A percentile compares a stretch with the other conserved stretches of the same genome.
Evolutionary conservation across 495 filamentous ascomycete species (phyloP).

Genomic region (Annulohypoxylon moriforme): DNA sequence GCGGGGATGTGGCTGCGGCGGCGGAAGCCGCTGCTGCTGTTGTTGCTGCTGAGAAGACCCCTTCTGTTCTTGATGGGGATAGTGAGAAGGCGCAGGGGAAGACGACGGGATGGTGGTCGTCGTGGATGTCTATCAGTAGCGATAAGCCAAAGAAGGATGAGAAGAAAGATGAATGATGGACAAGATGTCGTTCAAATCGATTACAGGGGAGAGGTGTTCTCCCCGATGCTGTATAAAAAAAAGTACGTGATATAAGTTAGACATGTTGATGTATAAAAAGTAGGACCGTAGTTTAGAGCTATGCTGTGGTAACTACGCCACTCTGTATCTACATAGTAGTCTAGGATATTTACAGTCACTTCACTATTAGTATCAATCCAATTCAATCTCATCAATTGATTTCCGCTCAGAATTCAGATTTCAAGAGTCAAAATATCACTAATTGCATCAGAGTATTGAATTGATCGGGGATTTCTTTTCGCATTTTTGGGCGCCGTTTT

Average conservation of each 20-base stretch:
- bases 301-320: neutral
- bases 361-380: too few relatives aligned
- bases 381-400: neutral
- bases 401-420: neutral
- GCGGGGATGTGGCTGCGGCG: constrained; percentile 1
- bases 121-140: constrained; percentile 25
- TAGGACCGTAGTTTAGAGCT: neutral
- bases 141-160: constrained; percentile 32
- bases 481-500: constrained; percentile 36
- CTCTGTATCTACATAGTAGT: neutral
- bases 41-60: neutral
- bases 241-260: neutral
- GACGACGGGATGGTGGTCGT: constrained; percentile 28
- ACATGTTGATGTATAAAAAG: neutral
- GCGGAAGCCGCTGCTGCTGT: neutral
- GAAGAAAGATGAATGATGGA: constrained; percentile 23
- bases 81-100: constrained; percentile 17
- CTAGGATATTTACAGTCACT: neutral
- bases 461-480: constrained; percentile 46
- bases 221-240: neutral
- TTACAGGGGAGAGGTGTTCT: neutral
- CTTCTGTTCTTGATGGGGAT: neutral
- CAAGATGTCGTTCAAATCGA: neutral
- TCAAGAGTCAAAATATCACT: neutral
- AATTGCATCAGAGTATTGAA: neutral